Evolutionary conservation across 177 flowering plant species (phyloP).

Genomic region (Vitis hybrid): DNA sequence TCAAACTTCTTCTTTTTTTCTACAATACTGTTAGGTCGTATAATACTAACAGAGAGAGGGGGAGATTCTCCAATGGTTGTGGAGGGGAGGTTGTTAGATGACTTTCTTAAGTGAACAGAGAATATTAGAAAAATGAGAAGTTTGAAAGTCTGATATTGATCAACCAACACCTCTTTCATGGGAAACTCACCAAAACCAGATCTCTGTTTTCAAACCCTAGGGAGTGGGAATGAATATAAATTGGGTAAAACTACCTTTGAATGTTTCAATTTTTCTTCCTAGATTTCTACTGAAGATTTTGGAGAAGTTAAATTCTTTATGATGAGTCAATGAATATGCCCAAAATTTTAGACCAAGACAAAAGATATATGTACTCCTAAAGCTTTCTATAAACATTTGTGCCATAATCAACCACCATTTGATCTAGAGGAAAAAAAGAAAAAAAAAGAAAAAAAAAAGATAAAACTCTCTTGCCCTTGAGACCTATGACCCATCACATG

Average conservation of each 20-base stretch:
- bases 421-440: no score
- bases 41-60: background rate
- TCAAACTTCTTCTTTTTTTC: background rate
- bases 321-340: conserved; percentile 1
- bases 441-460: no score
- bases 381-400: no score
- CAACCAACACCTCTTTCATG: conserved; percentile 13
- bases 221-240: background rate
- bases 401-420: no score
- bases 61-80: conserved; percentile 8
- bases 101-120: conserved; percentile 12
- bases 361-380: no score
- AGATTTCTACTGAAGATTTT: background rate
- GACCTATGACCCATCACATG: no score
- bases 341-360: no score
- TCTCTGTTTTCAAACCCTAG: background rate
- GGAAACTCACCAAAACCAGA: conserved; percentile 4
- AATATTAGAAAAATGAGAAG: conserved; percentile 1
- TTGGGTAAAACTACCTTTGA: background rate
- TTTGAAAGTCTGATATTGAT: conserved; percentile 18
- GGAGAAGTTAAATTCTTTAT: background rate
- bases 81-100: conserved; percentile 16
- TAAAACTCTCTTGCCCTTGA: no score
- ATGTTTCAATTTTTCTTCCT: background rate
- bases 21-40: no score